These are phyloP conservation scores for Nothomitra cinnamomea DNA, from an alignment of 2,329 filamentous ascomycete species.

Conservation along the genomic window DNA sequence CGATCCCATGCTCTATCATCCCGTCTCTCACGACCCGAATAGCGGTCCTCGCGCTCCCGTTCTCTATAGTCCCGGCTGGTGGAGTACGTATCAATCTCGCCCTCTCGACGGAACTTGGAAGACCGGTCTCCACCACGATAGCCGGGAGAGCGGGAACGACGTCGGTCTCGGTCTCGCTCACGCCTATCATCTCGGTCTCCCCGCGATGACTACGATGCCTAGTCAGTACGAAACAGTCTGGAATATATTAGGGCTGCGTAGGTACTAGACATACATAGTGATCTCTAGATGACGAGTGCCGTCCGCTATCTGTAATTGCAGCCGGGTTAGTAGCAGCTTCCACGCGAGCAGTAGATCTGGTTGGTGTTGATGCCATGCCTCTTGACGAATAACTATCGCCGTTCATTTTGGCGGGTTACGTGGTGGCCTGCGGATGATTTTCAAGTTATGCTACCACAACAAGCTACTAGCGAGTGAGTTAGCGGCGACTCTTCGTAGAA, in stretches of 20 bases:
- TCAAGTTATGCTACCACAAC: neutral
- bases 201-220: constrained; percentile 7
- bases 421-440: neutral
- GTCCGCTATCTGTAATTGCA: constrained; percentile 29
- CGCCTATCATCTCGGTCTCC: constrained; percentile 21
- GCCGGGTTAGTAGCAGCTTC: constrained; percentile 18
- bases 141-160: constrained; percentile 77
- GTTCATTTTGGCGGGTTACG: constrained; percentile 46
- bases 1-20: constrained; percentile 65
- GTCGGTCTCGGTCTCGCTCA: constrained; percentile 26
- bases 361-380: constrained; percentile 32
- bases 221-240: constrained; percentile 13
- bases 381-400: constrained; percentile 66
- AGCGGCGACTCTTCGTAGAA: neutral
- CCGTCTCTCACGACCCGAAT: constrained; percentile 48
- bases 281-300: constrained; percentile 30
- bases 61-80: constrained; percentile 86
- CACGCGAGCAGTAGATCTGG: neutral
- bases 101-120: constrained; percentile 41
- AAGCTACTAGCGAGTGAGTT: neutral
- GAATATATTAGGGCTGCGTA: neutral
- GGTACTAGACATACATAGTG: constrained; percentile 29
- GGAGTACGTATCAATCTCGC: constrained; percentile 72
- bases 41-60: constrained; percentile 83
- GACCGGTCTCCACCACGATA: constrained; percentile 41